These are phyloP conservation scores for Leccinum incarnatum DNA, from an alignment of 768 basidiomycete species.

Conservation along the genomic window DNA sequence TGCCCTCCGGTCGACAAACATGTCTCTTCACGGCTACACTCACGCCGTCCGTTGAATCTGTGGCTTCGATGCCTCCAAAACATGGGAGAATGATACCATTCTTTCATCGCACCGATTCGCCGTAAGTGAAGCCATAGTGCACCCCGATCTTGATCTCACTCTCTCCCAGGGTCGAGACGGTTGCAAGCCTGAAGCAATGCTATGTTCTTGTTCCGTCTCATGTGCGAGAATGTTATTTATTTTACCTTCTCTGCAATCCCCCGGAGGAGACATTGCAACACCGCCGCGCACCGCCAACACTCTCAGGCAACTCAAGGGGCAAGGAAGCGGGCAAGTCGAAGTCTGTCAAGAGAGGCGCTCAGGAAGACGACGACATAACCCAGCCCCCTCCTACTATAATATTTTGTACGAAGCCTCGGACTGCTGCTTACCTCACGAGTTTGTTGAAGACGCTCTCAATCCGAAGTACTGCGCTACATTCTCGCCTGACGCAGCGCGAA, in stretches of 20 bases:
- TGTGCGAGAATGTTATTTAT: conserved; percentile 89
- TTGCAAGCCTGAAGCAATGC: conserved; percentile 80
- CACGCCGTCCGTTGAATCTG: conserved; percentile 77
- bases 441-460: conserved; percentile 78
- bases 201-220: conserved; percentile 94
- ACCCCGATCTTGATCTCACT: not conserved
- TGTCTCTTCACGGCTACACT: conserved; percentile 96
- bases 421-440: conserved; percentile 84
- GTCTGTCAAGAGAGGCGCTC: conserved; percentile 30
- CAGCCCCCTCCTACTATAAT: conserved; percentile 96
- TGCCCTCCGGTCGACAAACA: conserved; percentile 90
- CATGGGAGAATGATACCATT: conserved; percentile 86
- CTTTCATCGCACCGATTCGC: conserved; percentile 72
- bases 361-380: conserved; percentile 49
- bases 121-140: conserved; percentile 44
- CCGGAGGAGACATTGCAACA: conserved; percentile 73
- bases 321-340: conserved; percentile 35
- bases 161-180: conserved; percentile 74
- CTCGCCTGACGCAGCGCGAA: conserved; percentile 89
- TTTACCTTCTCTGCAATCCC: conserved; percentile 84
- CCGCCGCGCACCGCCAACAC: conserved; percentile 61
- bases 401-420: conserved; percentile 82
- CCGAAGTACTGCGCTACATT: conserved; percentile 87
- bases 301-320: conserved; percentile 9
- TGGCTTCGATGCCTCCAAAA: conserved; percentile 70